Conservation (phyloP, 2,329 filamentous ascomycete genomes). For the Mariannaea sp. region DNA sequence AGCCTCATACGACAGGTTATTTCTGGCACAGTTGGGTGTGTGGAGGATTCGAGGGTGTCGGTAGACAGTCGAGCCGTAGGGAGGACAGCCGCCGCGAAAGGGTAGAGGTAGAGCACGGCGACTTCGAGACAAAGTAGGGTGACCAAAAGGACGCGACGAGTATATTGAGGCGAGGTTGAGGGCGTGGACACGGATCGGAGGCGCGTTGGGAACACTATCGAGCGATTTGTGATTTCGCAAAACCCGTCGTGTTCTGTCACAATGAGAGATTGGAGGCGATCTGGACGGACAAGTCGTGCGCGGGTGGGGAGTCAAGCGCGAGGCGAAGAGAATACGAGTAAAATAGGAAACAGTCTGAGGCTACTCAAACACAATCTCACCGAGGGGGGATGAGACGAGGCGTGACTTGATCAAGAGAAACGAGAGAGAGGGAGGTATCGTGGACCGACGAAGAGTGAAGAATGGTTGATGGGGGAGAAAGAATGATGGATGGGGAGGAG, state of each 20-base stretch:
- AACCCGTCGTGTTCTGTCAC: conserved; percentile 40
- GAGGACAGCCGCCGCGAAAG: conserved; percentile 27
- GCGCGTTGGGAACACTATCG: conserved; percentile 31
- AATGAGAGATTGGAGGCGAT: conserved; percentile 36
- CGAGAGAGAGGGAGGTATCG: conserved; percentile 37
- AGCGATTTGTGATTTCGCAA: conserved; percentile 40
- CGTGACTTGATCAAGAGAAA: conserved; percentile 23
- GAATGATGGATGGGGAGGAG: conserved; percentile 44
- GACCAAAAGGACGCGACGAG: conserved; percentile 11
- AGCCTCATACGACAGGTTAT: conserved; percentile 33
- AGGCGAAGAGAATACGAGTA: conserved; percentile 12
- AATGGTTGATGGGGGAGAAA: conserved; percentile 41
- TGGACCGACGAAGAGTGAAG: conserved; percentile 42
- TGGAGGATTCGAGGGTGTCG: conserved; percentile 26
- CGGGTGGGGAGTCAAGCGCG: conserved; percentile 27
- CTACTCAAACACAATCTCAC: conserved; percentile 37
- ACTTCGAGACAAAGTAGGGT: conserved; percentile 19
- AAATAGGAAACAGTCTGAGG: conserved; percentile 27
- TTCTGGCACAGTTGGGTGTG: conserved; percentile 5
- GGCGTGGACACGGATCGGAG: conserved; percentile 28
- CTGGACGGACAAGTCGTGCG: conserved; percentile 35
- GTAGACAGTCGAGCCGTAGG: conserved; percentile 23
- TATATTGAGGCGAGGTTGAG: conserved; percentile 22
- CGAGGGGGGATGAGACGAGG: conserved; percentile 23
- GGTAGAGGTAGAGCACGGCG: conserved; percentile 28